These are phyloP conservation scores for Vitis cinerea DNA, from an alignment of 164 flowering plant genomes.

Conservation along the genomic window DNA sequence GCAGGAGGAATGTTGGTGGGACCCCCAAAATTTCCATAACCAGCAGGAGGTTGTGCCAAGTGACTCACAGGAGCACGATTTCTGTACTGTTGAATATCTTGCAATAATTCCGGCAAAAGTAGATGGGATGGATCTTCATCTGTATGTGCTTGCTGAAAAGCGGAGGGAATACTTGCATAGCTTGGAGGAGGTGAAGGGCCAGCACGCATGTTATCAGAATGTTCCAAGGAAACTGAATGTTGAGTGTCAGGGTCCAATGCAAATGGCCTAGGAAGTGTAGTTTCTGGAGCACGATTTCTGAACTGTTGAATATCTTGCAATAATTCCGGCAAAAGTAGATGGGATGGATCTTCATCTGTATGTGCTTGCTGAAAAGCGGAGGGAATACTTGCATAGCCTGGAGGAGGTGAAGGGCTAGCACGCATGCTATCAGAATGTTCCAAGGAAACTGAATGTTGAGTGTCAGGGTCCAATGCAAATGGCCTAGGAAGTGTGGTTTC, in stretches of 20 bases:
- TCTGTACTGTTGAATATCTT: background rate
- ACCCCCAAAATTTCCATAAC: too few relatives aligned
- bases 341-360: conserved; percentile 27
- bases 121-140: too few relatives aligned
- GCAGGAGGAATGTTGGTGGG: background rate
- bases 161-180: too few relatives aligned
- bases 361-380: conserved; percentile 40
- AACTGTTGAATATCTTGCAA: background rate
- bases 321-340: conserved; percentile 13
- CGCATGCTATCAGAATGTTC: conserved; percentile 36
- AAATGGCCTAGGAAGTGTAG: conserved; percentile 31
- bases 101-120: too few relatives aligned
- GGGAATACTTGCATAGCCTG: conserved; percentile 46
- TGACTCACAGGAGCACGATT: background rate
- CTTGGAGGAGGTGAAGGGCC: too few relatives aligned
- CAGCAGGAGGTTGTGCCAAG: too few relatives aligned
- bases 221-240: conserved; percentile 48
- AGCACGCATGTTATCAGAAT: too few relatives aligned
- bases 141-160: too few relatives aligned
- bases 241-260: conserved; percentile 52
- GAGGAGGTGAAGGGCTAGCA: conserved; percentile 45
- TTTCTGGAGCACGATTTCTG: conserved; percentile 2
- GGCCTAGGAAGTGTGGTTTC: too few relatives aligned
- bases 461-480: too few relatives aligned
- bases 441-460: too few relatives aligned